Percentiles rank a stretch among this genome's conserved stretches.
Evolutionary conservation across 805 yeast genomes (phyloP).

Genomic region (Candida broadrunensis): DNA sequence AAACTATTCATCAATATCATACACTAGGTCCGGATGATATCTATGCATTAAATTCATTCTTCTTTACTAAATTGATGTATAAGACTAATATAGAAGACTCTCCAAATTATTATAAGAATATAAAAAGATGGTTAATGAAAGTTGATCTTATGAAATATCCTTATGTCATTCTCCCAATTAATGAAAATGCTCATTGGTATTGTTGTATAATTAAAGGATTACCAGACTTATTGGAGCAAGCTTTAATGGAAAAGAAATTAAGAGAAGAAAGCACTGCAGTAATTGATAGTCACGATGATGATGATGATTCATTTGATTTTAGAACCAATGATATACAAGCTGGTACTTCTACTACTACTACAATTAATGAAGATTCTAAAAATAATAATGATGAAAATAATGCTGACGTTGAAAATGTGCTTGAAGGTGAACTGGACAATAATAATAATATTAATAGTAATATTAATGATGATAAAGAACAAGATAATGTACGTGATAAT

Average conservation of each 20-base stretch:
- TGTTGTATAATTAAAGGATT: conserved; percentile 67
- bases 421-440: background rate
- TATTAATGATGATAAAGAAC: conserved; percentile 7
- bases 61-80: conserved; percentile 61
- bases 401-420: conserved; percentile 1
- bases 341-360: background rate
- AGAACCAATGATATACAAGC: background rate
- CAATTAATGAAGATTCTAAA: background rate
- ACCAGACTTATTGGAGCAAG: conserved; percentile 25
- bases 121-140: conserved; percentile 76
- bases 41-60: conserved; percentile 76
- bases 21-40: conserved; percentile 36
- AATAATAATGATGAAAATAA: background rate
- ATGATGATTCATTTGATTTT: background rate
- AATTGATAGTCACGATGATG: background rate
- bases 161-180: conserved; percentile 75
- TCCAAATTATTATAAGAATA: conserved; percentile 52
- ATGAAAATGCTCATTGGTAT: conserved; percentile 84
- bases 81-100: conserved; percentile 16
- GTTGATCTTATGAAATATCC: conserved; percentile 55
- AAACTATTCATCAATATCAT: conserved; percentile 18
- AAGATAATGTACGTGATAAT: conserved; percentile 3
- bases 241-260: conserved; percentile 4
- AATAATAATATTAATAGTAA: background rate
- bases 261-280: background rate